Base-by-base conservation (phyloP, 2,329 filamentous ascomycete species). In the Thyridium curvatum region DNA sequence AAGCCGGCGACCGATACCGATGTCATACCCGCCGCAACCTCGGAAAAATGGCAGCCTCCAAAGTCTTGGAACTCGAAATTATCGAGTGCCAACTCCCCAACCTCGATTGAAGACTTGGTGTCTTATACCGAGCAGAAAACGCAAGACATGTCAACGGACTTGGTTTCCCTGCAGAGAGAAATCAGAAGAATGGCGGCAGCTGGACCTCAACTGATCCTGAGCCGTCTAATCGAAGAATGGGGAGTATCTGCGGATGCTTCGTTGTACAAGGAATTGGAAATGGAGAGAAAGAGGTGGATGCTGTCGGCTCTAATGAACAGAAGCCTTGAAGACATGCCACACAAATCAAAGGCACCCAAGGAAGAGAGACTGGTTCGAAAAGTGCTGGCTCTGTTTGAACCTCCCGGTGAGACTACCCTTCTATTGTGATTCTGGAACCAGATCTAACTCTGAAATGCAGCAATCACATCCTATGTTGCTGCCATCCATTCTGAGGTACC, bases 161-260 rank as follows among this genome's bases (percentile, higher is more conserved):
- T 67, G 21, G 45, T 51, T 6, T 54, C 53, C 8, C 61, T 79
- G 41, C 71, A 77, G 51, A 65, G 68, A 8, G 72, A 77, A 46
- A 68, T 78, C 35, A 60, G 65, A 28, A 65, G 69, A 36, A 79
- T 81, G 74, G 68, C 72, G 9, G 64, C 62, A 4, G 72, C 74
- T 6, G 68, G 66, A 18, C 60, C 69, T 0, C 66, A 69, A 35
- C 60, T 72, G 21, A 66, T 80, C 33, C 60, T 82, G 4, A 62
- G 69, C 28, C 68, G 76, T 4, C 61, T 84, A 30, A 75, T 70
- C 26, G 69, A 75, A 46, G 63, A 66, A 32, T 71, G 69, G 62
- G 61, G 64, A 9, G 57, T 55, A 16, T 59, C 65, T 12, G 54
- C 58, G 3, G 68, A 74, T 39, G 62, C 69, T 3, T 65, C 61